These are phyloP conservation scores for Immersiella caudata DNA, from an alignment of 495 filamentous ascomycete genomes.

Conservation along the genomic window DNA sequence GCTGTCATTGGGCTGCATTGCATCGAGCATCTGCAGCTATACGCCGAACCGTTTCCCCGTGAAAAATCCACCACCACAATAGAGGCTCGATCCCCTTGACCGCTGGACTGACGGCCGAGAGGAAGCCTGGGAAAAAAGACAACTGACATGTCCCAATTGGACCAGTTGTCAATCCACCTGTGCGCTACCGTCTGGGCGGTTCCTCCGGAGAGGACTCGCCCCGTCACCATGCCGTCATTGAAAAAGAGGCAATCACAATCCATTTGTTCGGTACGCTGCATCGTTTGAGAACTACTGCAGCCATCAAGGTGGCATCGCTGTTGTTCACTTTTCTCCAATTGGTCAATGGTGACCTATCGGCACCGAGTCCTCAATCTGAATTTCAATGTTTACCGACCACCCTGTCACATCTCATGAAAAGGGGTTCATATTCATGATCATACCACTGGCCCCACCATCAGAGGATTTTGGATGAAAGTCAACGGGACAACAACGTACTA, in stretches of 20 bases:
- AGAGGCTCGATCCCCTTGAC: neutral
- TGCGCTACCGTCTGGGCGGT: neutral
- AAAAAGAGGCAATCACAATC: neutral
- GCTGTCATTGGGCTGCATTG: slow-evolving; percentile 21
- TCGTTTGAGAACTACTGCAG: neutral
- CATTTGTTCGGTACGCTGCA: neutral
- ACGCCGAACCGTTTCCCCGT: neutral
- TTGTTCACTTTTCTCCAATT: neutral
- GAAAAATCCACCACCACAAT: neutral
- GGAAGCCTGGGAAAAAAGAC: neutral
- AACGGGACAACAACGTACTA: too few relatives aligned
- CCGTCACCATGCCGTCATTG: neutral
- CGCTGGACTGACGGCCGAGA: neutral
- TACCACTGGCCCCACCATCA: too few relatives aligned
- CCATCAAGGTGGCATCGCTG: neutral
- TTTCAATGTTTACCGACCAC: too few relatives aligned
- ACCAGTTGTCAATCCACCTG: neutral
- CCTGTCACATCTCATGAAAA: too few relatives aligned
- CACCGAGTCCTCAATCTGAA: neutral
- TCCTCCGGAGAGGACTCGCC: neutral
- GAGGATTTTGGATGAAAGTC: too few relatives aligned
- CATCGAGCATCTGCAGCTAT: neutral
- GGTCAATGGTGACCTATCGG: neutral
- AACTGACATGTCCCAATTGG: neutral
- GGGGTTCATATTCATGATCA: too few relatives aligned